Conservation (phyloP, 2,329 filamentous ascomycete species). For the Trichoderma sp. region DNA sequence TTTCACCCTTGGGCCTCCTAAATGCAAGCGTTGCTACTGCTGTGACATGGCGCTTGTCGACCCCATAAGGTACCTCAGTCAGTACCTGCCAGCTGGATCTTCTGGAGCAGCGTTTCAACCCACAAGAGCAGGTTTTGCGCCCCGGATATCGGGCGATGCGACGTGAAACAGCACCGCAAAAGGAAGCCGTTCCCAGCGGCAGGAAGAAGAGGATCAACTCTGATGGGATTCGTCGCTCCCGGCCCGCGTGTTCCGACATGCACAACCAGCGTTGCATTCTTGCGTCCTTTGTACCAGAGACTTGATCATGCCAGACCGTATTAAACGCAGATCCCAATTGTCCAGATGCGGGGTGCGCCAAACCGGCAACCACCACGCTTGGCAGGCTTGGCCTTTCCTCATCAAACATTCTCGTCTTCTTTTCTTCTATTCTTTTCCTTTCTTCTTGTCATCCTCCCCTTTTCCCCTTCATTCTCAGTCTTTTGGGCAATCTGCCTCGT, state of each 20-base stretch:
- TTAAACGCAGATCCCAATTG: constrained; percentile 13
- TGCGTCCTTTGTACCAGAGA: background rate
- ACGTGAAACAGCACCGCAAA: no score
- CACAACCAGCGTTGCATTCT: constrained; percentile 11
- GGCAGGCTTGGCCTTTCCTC: background rate
- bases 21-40: background rate
- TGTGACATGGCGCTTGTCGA: no score
- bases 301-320: background rate
- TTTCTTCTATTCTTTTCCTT: background rate
- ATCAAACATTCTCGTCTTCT: background rate
- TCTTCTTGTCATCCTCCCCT: background rate
- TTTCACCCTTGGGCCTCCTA: constrained; percentile 15
- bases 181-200: background rate
- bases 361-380: constrained; percentile 8
- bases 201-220: background rate
- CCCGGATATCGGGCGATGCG: no score
- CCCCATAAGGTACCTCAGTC: background rate
- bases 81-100: background rate
- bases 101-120: no score
- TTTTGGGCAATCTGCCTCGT: background rate
- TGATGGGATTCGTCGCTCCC: background rate
- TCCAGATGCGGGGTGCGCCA: constrained; percentile 21
- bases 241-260: constrained; percentile 6
- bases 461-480: no score
- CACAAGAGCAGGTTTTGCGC: no score